Base-by-base conservation (phyloP, 2,329 filamentous ascomycete genomes). In the Xylariaceae sp. region DNA sequence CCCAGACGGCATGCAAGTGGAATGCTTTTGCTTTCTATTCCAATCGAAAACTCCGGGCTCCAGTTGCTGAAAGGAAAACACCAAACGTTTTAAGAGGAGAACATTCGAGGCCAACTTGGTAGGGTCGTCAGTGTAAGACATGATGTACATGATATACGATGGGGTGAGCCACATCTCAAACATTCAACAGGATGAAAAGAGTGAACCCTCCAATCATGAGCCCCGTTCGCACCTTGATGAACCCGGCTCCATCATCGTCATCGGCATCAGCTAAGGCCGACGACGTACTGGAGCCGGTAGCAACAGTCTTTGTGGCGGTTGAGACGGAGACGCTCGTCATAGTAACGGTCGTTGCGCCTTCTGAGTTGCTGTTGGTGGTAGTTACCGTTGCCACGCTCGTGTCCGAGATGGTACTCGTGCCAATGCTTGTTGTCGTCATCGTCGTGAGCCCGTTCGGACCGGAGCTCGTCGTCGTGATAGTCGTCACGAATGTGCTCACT, bases 331-430 rank as follows among this genome's bases (percentile, higher is more conserved):
- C 23, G 23, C 23, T 30, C 23, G 23, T 30, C 23, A 30, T 30
- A 30, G 23, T 30, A 30, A 30, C 23, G 23, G 23, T 30, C 23
- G 23, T 30, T 30, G 23, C 23, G 23, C 23, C 23, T 5, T 30
- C 23, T 5, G 23, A 30, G 23, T 30, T 30, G 49, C 13, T 44
- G 9, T 35, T 10, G 8, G 55, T 56, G 44, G 30, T 18, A 11
- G 62, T 62, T 18, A 55, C 50, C 10, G 62, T 64, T 41, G 59
- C 56, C 15, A 58, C 50, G 53, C 52, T 57, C 4, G 50, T 61
- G 47, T 18, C 8, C 17, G 47, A 2, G 48, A 17, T 30, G n/a
- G 48, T 50, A 10, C 8, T 4, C 13, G 48, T 17, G 4, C 47
- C 47, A 9, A 15, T 50, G 13, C 49, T 51, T 13, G 49, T 51